Evolutionary conservation across 129 eudicot genomes (phyloP).

Genomic region (Chrysanthemum seticuspe): DNA sequence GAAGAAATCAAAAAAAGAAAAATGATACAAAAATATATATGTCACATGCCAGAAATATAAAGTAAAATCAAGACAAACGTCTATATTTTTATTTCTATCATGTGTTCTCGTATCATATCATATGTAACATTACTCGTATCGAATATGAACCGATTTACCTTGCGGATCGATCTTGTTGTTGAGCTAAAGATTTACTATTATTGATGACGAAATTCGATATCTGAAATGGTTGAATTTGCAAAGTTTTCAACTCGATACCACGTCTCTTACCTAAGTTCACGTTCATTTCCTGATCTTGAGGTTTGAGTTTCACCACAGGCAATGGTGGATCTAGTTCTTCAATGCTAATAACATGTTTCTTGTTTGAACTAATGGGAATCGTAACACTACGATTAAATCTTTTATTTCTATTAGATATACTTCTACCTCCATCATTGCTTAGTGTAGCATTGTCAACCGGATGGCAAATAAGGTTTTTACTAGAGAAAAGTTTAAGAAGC

Average conservation of each 20-base stretch:
- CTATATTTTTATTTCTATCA: no score
- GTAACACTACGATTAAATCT: slow-evolving; percentile 27
- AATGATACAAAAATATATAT: no score
- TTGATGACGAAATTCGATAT: no score
- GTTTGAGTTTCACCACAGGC: slow-evolving; percentile 67
- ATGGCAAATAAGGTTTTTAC: slow-evolving; percentile 38
- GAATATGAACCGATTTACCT: no score
- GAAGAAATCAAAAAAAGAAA: no score
- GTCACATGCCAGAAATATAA: no score
- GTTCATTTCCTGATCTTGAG: slow-evolving; percentile 24
- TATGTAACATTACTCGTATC: no score
- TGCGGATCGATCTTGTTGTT: no score
- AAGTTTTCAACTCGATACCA: slow-evolving; percentile 39
- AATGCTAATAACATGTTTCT: slow-evolving; percentile 1
- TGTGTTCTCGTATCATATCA: no score
- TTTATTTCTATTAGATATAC: slow-evolving; percentile 24
- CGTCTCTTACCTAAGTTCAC: slow-evolving; percentile 63
- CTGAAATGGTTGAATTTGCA: slow-evolving; percentile 56
- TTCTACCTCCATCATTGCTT: slow-evolving; percentile 2
- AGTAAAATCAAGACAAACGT: no score
- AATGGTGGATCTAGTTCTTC: slow-evolving; percentile 49
- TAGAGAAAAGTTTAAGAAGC: slow-evolving; percentile 55
- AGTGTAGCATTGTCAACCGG: slow-evolving; percentile 16
- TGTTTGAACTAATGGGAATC: slow-evolving; percentile 6
- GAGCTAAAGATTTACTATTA: no score